Conservation (phyloP, 257 asterid genomes). For the Perilla frutescens region DNA sequence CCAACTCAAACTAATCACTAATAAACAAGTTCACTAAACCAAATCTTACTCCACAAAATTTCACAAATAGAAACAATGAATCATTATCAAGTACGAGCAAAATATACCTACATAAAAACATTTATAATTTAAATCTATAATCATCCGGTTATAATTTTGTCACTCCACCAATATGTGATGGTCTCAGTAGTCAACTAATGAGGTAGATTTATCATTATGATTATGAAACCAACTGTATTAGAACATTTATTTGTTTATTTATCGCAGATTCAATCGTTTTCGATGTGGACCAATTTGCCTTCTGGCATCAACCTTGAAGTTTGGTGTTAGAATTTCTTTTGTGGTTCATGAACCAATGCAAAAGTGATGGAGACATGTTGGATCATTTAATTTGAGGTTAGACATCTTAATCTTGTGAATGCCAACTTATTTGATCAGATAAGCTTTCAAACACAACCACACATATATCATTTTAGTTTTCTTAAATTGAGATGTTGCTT, state of each 20-base stretch:
- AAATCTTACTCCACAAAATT: too few species aligned
- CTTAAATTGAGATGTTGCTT: neutral
- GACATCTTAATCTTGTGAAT: conserved; percentile 29
- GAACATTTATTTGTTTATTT: neutral
- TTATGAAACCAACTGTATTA: too few species aligned
- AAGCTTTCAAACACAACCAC: conserved; percentile 31
- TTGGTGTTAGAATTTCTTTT: conserved; percentile 13
- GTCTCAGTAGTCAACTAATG: too few species aligned
- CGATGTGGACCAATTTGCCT: conserved; percentile 23
- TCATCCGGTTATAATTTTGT: too few species aligned
- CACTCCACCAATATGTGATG: too few species aligned
- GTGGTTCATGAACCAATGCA: neutral
- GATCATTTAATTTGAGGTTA: conserved; percentile 13
- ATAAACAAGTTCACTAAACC: too few species aligned
- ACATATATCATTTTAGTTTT: conserved; percentile 1
- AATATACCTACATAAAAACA: too few species aligned
- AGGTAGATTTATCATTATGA: too few species aligned
- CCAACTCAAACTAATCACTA: too few species aligned
- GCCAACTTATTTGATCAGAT: conserved; percentile 28
- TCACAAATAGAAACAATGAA: too few species aligned
- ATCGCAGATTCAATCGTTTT: neutral
- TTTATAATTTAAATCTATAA: too few species aligned
- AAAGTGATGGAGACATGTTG: conserved; percentile 14
- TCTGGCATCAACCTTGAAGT: conserved; percentile 36
- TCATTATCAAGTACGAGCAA: too few species aligned